Percentiles rank a stretch among this genome's conserved stretches.
Evolutionary conservation across 495 filamentous ascomycete species (phyloP).

Genomic region (Terfezia boudieri): DNA sequence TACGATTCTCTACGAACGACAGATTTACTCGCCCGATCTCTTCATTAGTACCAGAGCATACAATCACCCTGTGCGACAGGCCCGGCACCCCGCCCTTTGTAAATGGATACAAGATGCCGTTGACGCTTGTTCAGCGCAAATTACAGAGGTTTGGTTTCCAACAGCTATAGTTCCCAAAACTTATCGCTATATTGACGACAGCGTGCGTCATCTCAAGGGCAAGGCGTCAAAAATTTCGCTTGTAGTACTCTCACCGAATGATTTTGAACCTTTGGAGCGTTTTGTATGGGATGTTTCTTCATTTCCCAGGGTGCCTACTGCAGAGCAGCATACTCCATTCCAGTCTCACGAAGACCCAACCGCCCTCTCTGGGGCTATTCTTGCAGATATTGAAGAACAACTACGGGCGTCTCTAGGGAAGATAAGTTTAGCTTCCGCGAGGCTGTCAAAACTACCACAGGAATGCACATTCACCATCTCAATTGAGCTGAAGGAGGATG

Average conservation of each 20-base stretch:
- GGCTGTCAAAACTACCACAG: slow-evolving; percentile 40
- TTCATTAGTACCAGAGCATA: slow-evolving; percentile 69
- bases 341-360: slow-evolving; percentile 9
- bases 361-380: slow-evolving; percentile 29
- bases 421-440: slow-evolving; percentile 33
- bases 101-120: slow-evolving; percentile 74
- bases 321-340: slow-evolving; percentile 19
- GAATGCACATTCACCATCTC: slow-evolving; percentile 72
- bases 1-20: slow-evolving; percentile 74
- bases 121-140: slow-evolving; percentile 47
- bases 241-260: slow-evolving; percentile 8
- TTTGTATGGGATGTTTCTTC: slow-evolving; percentile 62
- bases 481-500: slow-evolving; percentile 58
- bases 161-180: slow-evolving; percentile 26
- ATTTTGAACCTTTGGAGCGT: slow-evolving; percentile 40
- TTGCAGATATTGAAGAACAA: slow-evolving; percentile 44
- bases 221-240: slow-evolving; percentile 5
- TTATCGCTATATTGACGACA: slow-evolving; percentile 57
- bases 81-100: slow-evolving; percentile 74
- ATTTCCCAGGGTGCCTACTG: slow-evolving; percentile 42
- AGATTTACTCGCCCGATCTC: slow-evolving; percentile 56
- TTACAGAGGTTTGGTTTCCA: slow-evolving; percentile 31
- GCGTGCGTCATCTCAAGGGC: slow-evolving; percentile 21
- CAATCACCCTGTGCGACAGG: slow-evolving; percentile 76
- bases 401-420: slow-evolving; percentile 36